Percentiles rank a stretch among this genome's conserved stretches.
Conservation (phyloP, 1,284 basidiomycete genomes). For the Malassezia brasiliensis region DNA sequence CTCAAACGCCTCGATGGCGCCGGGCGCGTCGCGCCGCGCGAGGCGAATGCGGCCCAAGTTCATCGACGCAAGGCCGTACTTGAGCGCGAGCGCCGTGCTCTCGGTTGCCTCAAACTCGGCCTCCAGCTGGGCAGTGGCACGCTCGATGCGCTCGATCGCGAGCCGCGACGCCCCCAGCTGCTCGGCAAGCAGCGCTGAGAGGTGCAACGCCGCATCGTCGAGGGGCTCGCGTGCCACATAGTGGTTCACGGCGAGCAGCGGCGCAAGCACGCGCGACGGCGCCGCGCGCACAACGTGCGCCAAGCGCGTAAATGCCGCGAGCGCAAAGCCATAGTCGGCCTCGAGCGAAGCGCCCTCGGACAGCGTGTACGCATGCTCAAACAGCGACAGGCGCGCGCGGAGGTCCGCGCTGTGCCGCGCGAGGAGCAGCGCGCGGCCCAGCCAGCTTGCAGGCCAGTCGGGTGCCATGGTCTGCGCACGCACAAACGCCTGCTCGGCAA, state of each 20-base stretch:
- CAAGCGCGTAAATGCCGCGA: slow-evolving; percentile 51
- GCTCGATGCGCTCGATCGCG: slow-evolving; percentile 57
- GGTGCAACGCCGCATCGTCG: slow-evolving; percentile 69
- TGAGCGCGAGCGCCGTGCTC: slow-evolving; percentile 62
- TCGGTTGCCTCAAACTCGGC: slow-evolving; percentile 78
- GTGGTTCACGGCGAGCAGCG: slow-evolving; percentile 68
- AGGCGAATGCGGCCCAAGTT: slow-evolving; percentile 73
- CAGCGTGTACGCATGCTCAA: slow-evolving; percentile 72
- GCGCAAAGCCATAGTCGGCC: slow-evolving; percentile 70
- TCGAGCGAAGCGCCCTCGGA: slow-evolving; percentile 61
- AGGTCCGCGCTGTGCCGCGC: slow-evolving; percentile 61
- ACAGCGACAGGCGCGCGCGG: slow-evolving; percentile 60
- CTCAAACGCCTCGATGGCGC: slow-evolving; percentile 63
- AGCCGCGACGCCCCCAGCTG: slow-evolving; percentile 63
- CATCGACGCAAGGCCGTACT: slow-evolving; percentile 70
- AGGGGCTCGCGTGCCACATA: slow-evolving; percentile 62
- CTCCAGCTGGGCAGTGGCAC: slow-evolving; percentile 67
- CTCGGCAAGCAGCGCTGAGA: slow-evolving; percentile 78
- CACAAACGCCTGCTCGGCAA: slow-evolving; percentile 77
- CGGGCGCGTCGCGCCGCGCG: slow-evolving; percentile 56
- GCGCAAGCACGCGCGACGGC: slow-evolving; percentile 21
- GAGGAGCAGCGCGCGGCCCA: slow-evolving; percentile 72
- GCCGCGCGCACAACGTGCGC: neutral
- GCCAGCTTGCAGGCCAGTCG: slow-evolving; percentile 81
- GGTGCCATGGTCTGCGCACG: slow-evolving; percentile 85